These are phyloP conservation scores for Aspergillus piperis DNA, from an alignment of 2,329 filamentous ascomycete genomes.

Conservation along the genomic window DNA sequence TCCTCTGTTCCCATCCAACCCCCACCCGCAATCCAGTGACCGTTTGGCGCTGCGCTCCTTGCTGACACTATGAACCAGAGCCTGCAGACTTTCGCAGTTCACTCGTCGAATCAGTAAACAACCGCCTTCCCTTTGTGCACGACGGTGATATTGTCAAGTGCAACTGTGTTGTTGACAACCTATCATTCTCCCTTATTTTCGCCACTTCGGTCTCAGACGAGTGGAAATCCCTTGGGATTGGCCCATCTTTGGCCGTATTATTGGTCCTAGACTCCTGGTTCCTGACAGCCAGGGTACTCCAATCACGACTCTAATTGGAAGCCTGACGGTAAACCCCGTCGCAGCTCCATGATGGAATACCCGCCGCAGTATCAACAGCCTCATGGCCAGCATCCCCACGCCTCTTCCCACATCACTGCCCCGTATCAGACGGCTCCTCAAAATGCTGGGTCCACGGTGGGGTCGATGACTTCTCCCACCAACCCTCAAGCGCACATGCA, in stretches of 20 bases:
- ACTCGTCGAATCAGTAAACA: constrained; percentile 45
- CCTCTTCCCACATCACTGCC: constrained; percentile 57
- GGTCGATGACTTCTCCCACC: constrained; percentile 70
- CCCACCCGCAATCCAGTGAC: constrained; percentile 44
- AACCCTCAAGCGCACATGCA: constrained; percentile 69
- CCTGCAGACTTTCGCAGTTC: constrained; percentile 41
- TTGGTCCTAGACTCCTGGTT: constrained; percentile 22
- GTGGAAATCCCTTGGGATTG: constrained; percentile 19
- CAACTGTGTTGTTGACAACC: constrained; percentile 25
- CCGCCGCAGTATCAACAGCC: constrained; percentile 70
- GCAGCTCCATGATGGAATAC: constrained; percentile 67
- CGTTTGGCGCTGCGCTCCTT: constrained; percentile 43
- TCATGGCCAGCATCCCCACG: constrained; percentile 63
- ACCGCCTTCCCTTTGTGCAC: constrained; percentile 29
- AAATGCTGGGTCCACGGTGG: constrained; percentile 46
- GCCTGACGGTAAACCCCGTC: constrained; percentile 31
- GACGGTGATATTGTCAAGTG: constrained; percentile 27
- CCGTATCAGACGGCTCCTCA: constrained; percentile 65
- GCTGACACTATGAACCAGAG: constrained; percentile 44
- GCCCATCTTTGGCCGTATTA: constrained; percentile 18
- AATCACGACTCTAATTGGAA: constrained; percentile 24
- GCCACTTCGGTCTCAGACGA: constrained; percentile 15
- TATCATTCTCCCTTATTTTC: constrained; percentile 23
- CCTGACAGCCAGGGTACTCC: constrained; percentile 19
- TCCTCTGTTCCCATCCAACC: constrained; percentile 22